Evolutionary conservation across 2,329 filamentous ascomycete genomes (phyloP), one percentile per base, ranked within the genome.

Genomic region (Cercospora sesami): DNA sequence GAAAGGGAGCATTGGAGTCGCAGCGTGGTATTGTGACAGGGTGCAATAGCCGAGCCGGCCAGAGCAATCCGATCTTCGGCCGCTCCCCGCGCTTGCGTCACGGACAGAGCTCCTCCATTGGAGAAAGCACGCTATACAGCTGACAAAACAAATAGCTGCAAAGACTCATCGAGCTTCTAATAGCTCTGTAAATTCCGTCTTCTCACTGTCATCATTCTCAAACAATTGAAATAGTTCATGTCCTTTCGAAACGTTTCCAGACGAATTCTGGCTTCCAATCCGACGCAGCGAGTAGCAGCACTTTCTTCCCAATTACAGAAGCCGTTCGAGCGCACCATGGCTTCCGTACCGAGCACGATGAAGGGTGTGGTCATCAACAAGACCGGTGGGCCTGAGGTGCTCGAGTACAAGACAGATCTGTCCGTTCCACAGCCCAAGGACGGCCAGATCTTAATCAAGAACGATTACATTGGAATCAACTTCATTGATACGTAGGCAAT

Each of bases 381-480:
- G 82, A 91, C 84, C 21, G 91, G 91, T 68, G 91, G 89, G 8
- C 83, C 86, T 1, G 90, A 93, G 55, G 90, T 92, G 23, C 82
- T 94, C 21, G 82, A 93, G 75, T 88, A 90, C 80, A 90, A 86
- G 75, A 87, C 87, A 18, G 87, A 92, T 75, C 78, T 93, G 3
- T 89, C 90, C 5, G 87, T 96, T 1, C 92, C 93, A 0, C 81
- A 84, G 60, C 86, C 86, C 2, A 83, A 86, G 39, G 86, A 89
- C n/a, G 89, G 88, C 67, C 85, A 96, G 73, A 80, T 97, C 23
- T 86, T 97, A 4, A 87, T 97, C 67, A 91, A 90, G 80, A 96
- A 96, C 80, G 87, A 90, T 71, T 91, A 87, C 77, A 85, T 90
- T 60, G 94, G 93, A 68, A 83, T 97, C 69, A 97, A 97, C 81